Evolutionary conservation across 192 early-diverging fungal genomes (phyloP), one percentile per base, ranked within the genome.

Genomic region (Dissophora ornata): DNA sequence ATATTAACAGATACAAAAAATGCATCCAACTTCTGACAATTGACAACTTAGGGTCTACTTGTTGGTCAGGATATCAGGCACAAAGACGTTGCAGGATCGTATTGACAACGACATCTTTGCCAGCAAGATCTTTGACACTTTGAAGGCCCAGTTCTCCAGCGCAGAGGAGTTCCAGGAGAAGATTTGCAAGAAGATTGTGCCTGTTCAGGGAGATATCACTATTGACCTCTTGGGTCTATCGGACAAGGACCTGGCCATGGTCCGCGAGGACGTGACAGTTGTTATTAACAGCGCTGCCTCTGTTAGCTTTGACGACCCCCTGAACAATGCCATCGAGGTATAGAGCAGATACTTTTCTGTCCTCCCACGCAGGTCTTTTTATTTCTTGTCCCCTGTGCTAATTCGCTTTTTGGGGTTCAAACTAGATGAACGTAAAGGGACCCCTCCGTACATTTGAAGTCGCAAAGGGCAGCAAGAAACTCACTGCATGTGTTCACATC

Each of bases 231-330:
- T 85, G 1, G 85, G 79, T 0, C 59, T 86, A 2, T 69, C 79
- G n/a, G 67, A 74, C 11, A 22, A 65, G 1, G 80, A 86, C 36
- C 53, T 69, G 29, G 62, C 44, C 6, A 69, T 77, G 62, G 48
- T 86, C 13, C 67, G 82, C 29, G 71, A 71, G 22, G 65, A 86
- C 42, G 66, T 69, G 0, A 70, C 69, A 26, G 54, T 86, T 1
- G 74, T 86, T 13, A 71, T 86, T 18, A 80, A 86, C 22, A 82
- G 85, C 51, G 85, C 82, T 32, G 85, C 74, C 11, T 81, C 74
- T n/a, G 67, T 81, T 15, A 81, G 81, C 41, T 74, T 77, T 42
- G 78, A 80, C 28, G 85, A 84, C 19, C 67, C 71, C 9, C 36
- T 86, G 19, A 80, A 83, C 57, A 73, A 71, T 40, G 59, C 85